A percentile compares a stretch with the other conserved stretches of the same genome.
These are phyloP conservation scores for barrel medic (Medicago truncatula) DNA, from an alignment of 306 rosid genomes.

Conservation along the genomic window DNA sequence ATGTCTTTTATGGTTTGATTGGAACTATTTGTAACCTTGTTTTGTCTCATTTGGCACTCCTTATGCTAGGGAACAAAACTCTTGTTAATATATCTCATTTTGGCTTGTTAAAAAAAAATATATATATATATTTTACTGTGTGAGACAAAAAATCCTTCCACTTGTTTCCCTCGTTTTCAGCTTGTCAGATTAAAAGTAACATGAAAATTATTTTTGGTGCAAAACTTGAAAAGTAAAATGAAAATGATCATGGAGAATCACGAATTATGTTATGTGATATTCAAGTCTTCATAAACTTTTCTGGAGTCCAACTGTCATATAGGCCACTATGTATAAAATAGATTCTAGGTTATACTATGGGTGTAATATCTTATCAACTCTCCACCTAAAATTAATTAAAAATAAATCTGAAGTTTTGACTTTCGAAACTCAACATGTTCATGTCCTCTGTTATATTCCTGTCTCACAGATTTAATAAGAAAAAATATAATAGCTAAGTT, in stretches of 20 bases:
- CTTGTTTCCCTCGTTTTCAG: background rate
- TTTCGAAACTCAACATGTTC: slow-evolving; percentile 1
- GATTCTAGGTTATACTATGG: too few relatives aligned
- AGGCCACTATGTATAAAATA: background rate
- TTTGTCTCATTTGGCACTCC: too few relatives aligned
- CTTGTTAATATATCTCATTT: too few relatives aligned
- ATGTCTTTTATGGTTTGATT: too few relatives aligned
- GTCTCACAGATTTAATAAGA: background rate
- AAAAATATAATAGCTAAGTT: too few relatives aligned
- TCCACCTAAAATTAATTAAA: background rate
- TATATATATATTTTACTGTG: too few relatives aligned
- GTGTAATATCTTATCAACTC: background rate
- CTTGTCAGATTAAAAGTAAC: background rate
- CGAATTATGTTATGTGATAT: background rate
- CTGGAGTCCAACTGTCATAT: slow-evolving; percentile 13
- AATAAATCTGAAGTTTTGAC: background rate
- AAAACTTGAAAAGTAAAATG: too few relatives aligned
- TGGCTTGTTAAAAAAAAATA: too few relatives aligned
- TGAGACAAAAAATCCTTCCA: background rate
- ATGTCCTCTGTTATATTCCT: background rate
- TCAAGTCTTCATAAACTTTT: background rate
- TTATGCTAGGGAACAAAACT: too few relatives aligned
- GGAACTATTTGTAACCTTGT: too few relatives aligned
- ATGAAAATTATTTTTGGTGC: too few relatives aligned
- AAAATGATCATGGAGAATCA: background rate